A percentile compares a stretch with the other conserved stretches of the same genome.
Conservation (phyloP, 2,329 filamentous ascomycete species). For the Botrytis sinoallii region DNA sequence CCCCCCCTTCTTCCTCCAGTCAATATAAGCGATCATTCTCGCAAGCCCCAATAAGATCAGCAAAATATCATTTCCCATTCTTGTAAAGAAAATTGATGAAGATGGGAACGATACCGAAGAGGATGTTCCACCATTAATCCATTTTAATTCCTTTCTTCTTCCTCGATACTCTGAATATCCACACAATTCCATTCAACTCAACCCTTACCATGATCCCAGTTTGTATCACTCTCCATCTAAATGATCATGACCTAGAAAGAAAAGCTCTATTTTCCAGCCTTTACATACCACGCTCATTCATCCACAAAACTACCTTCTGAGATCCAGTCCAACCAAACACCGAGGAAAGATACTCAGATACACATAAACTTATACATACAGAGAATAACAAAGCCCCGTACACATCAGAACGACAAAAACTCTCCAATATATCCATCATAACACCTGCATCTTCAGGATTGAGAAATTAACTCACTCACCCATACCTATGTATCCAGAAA, state of each 20-base stretch:
- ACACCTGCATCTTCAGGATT: not conserved
- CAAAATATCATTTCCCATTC: not conserved
- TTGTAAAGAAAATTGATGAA: not conserved
- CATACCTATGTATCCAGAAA: not conserved
- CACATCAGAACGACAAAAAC: too few species aligned
- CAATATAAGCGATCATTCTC: not conserved
- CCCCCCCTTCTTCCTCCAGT: not conserved
- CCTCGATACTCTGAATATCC: not conserved
- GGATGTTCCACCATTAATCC: not conserved
- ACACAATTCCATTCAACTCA: not conserved
- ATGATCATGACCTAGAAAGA: too few species aligned
- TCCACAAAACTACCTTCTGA: too few species aligned
- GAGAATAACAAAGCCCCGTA: too few species aligned
- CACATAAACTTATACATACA: too few species aligned
- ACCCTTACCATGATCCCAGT: too few species aligned
- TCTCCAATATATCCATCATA: too few species aligned
- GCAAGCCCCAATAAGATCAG: not conserved
- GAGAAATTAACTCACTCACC: not conserved
- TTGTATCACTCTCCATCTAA: too few species aligned
- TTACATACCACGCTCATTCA: too few species aligned
- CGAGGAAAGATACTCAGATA: too few species aligned
- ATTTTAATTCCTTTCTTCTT: not conserved
- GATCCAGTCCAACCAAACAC: too few species aligned
- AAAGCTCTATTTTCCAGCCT: too few species aligned
- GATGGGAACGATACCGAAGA: not conserved